Conservation (phyloP, 495 filamentous ascomycete species). For the Massariosphaeria phaeospora region DNA sequence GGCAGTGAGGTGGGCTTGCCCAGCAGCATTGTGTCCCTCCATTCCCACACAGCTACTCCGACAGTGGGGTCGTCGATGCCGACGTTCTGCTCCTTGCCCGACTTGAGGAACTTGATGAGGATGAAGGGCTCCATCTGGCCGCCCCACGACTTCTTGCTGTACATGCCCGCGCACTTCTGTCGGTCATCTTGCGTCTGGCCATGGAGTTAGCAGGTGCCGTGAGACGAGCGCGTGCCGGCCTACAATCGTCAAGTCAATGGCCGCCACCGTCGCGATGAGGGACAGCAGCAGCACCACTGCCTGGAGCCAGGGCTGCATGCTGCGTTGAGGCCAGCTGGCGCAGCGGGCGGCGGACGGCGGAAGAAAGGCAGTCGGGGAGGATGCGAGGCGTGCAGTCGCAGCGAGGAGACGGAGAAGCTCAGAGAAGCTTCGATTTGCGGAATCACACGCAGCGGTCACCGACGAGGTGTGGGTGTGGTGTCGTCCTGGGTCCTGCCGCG, state of each 20-base stretch:
- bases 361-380: background rate
- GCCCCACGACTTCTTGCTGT: constrained; percentile 83
- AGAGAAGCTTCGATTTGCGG: too few relatives aligned
- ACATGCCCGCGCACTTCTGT: constrained; percentile 97
- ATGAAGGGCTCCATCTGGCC: constrained; percentile 87
- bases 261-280: constrained; percentile 20
- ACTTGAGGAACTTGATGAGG: constrained; percentile 70
- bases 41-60: constrained; percentile 90
- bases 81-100: constrained; percentile 37
- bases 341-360: background rate
- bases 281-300: constrained; percentile 25
- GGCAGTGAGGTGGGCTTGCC: constrained; percentile 45
- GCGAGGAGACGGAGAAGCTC: too few relatives aligned
- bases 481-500: background rate
- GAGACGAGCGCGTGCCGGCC: background rate
- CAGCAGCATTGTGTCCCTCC: constrained; percentile 74
- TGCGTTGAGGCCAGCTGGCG: constrained; percentile 26
- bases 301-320: constrained; percentile 29
- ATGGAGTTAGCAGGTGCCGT: constrained; percentile 28
- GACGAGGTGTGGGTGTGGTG: too few relatives aligned
- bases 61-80: constrained; percentile 64
- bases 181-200: constrained; percentile 69
- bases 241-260: constrained; percentile 34
- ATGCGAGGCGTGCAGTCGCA: too few relatives aligned
- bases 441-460: too few relatives aligned